Evolutionary conservation across 2,329 filamentous ascomycete species (phyloP), one percentile per base, ranked within the genome.

Genomic region (Tricladium varicosporioides): DNA sequence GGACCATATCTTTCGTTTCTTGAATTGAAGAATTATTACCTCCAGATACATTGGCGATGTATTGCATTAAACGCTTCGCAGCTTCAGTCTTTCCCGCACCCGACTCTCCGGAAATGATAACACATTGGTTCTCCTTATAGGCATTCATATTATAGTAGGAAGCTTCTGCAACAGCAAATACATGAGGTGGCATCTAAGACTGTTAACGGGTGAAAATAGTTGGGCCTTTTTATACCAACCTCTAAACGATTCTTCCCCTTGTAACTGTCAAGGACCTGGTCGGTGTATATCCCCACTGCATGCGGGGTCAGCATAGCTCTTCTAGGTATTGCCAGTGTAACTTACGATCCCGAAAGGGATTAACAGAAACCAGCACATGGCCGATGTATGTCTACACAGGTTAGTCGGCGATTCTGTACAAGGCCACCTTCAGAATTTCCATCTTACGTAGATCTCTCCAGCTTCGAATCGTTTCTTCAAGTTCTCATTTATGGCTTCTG

Each of bases 101-200:
- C 2, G 94, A 97, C 76, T 99, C 94, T 71, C 94, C 94, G 4
- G 94, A 97, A 67, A 99, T 99, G 74, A 99, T 99, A 65, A 99
- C 93, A 77, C 94, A 97, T 74, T 99, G 94, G 77, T 97, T 97
- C 67, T 97, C 94, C 70, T 91, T 91, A 80, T 99, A 99, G 48
- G 92, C 93, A 74, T 97, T 97, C 94, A 99, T 97, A 79, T 99
- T 97, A 79, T 97, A 97, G 79, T 99, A 99, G 54, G 92, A 76
- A 7, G 93, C 89, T 76, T 99, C 94, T 71, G 94, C 94, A 69
- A 99, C 94, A 60, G 92, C 93, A 73, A 97, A 99, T 66, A 99
- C 94, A 75, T 99, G 94, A 8, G 94, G 94, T 27, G 92, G 89
- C 78, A 91, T 86, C 78, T 68, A 68, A 54, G 19, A 16, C 16